A percentile compares a stretch with the other conserved stretches of the same genome.
These are phyloP conservation scores for Epichloe baconii DNA, from an alignment of 2,329 filamentous ascomycete species.

Conservation along the genomic window DNA sequence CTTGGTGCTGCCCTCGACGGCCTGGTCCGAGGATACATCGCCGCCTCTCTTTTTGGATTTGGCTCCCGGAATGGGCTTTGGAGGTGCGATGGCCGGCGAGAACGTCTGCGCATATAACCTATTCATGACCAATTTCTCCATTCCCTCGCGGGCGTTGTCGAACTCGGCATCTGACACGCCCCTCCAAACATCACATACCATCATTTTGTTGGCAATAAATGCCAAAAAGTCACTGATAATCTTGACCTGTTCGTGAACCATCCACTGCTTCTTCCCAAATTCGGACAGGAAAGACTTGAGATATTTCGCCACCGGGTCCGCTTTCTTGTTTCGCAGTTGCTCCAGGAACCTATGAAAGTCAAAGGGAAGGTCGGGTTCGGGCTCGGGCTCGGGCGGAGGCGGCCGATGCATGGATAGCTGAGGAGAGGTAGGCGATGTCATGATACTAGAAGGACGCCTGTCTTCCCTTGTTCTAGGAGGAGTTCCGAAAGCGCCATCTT, in stretches of 20 bases:
- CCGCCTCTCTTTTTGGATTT: constrained; percentile 57
- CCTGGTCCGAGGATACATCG: constrained; percentile 65
- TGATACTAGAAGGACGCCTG: constrained; percentile 15
- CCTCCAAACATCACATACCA: constrained; percentile 88
- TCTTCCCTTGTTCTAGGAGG: constrained; percentile 26
- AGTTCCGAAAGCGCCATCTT: constrained; percentile 37
- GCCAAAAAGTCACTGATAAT: constrained; percentile 93
- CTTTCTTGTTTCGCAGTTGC: constrained; percentile 88
- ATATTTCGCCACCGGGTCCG: constrained; percentile 94
- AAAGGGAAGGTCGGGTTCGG: constrained; percentile 78
- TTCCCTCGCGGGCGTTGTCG: constrained; percentile 93
- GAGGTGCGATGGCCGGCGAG: constrained; percentile 78
- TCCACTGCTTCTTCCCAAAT: constrained; percentile 97
- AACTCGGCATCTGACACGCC: constrained; percentile 94
- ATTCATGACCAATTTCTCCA: constrained; percentile 99
- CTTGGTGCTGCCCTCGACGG: constrained; percentile 88
- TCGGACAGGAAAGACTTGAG: constrained; percentile 87
- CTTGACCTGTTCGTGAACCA: constrained; percentile 98
- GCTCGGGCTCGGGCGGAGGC: constrained; percentile 59
- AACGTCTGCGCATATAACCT: constrained; percentile 91
- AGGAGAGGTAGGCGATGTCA: constrained; percentile 31
- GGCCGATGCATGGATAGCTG: constrained; percentile 42
- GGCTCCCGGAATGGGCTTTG: constrained; percentile 57
- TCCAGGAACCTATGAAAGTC: constrained; percentile 97
- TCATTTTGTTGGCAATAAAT: constrained; percentile 98